Conservation (phyloP, 441 rosid species). For the Populus hybrid region DNA sequence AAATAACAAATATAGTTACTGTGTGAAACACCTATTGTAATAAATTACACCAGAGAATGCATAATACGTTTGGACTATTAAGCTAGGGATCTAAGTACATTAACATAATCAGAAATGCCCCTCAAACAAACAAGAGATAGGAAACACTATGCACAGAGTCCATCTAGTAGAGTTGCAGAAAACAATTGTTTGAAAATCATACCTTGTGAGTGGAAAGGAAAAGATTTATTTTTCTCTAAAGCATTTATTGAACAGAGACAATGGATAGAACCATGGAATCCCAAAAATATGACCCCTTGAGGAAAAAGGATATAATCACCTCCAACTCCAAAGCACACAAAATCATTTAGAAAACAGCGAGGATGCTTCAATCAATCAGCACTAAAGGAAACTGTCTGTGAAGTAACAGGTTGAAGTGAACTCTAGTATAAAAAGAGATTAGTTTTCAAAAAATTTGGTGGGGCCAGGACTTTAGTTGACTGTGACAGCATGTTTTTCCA, state of each 20-base stretch:
- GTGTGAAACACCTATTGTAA: neutral
- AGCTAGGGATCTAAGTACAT: neutral
- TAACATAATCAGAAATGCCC: neutral
- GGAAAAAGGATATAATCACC: neutral
- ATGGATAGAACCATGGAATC: neutral
- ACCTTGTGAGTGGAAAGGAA: neutral
- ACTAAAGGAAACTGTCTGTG: neutral
- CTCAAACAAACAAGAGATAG: neutral
- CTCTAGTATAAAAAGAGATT: neutral
- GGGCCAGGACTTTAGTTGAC: neutral
- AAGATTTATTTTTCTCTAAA: neutral
- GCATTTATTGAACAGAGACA: neutral
- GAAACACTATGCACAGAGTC: neutral
- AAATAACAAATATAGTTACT: constrained; percentile 5
- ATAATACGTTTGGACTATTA: neutral
- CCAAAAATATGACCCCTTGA: neutral
- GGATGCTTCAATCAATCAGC: neutral
- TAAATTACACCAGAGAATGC: neutral
- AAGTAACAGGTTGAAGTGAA: too few species aligned
- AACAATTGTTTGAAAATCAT: neutral
- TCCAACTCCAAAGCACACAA: neutral
- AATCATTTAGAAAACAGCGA: constrained; percentile 1
- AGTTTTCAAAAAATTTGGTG: neutral
- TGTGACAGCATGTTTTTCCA: neutral
- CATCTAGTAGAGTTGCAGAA: neutral